Percentiles rank a stretch among this genome's conserved stretches.
Conservation (phyloP, 768 basidiomycete species). For the Gymnopilus junonius region DNA sequence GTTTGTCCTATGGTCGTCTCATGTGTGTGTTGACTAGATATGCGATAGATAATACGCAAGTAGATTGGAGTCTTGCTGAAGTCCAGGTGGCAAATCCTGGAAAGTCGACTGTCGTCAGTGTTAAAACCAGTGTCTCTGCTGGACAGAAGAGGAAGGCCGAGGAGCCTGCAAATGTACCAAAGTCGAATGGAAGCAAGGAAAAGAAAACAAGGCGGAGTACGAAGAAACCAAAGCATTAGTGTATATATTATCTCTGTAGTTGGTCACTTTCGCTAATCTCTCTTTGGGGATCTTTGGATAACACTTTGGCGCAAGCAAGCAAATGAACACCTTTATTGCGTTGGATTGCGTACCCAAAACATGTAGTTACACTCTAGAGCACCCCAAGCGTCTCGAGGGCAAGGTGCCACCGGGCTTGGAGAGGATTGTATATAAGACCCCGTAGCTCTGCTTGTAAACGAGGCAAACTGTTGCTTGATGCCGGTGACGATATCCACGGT, state of each 20-base stretch:
- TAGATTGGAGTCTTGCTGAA: constrained; percentile 81
- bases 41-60: constrained; percentile 69
- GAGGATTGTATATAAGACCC: constrained; percentile 77
- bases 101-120: constrained; percentile 75
- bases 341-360: constrained; percentile 85
- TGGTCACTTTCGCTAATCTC: neutral
- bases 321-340: constrained; percentile 3
- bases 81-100: constrained; percentile 62
- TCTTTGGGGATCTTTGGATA: neutral
- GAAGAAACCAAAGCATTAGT: constrained; percentile 50
- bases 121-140: constrained; percentile 52
- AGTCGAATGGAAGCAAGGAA: constrained; percentile 29
- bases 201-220: constrained; percentile 56
- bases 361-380: constrained; percentile 75
- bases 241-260: neutral
- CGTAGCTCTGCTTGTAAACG: constrained; percentile 79
- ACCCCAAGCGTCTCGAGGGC: constrained; percentile 57
- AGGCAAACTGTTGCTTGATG: constrained; percentile 49
- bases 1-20: constrained; percentile 7
- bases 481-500: constrained; percentile 66
- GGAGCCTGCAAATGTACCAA: constrained; percentile 22
- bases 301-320: neutral
- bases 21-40: constrained; percentile 46
- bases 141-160: constrained; percentile 67
- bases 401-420: constrained; percentile 71